A percentile compares a stretch with the other conserved stretches of the same genome.
phyloP scores from a whole-genome alignment of 192 early-diverging fungal genomes.

The Coemansia sp. region DNA sequence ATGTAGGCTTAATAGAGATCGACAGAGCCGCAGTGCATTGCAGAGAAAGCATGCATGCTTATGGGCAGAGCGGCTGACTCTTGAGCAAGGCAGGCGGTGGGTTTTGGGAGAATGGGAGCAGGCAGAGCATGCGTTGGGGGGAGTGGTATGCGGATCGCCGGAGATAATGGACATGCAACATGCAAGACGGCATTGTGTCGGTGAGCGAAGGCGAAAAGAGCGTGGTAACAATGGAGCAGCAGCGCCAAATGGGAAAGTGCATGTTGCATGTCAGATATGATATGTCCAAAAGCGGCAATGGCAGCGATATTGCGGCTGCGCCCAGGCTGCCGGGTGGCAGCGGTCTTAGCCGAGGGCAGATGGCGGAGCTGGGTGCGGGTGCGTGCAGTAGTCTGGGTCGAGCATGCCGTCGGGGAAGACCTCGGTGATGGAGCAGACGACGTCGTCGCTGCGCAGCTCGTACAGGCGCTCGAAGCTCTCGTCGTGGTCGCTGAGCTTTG shows the following conservation, averaged over 20 bases:
- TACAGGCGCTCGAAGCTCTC: conserved; percentile 44
- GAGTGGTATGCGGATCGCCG: too few relatives aligned
- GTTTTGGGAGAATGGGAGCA: too few relatives aligned
- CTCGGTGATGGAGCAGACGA: conserved; percentile 43
- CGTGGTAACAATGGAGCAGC: background rate
- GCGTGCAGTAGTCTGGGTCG: conserved; percentile 33
- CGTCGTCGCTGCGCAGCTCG: conserved; percentile 43
- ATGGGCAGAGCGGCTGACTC: too few relatives aligned
- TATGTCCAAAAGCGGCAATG: conserved; percentile 4
- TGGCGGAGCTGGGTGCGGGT: background rate
- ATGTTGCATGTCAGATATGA: background rate
- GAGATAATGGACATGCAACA: too few relatives aligned
- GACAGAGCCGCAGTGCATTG: too few relatives aligned
- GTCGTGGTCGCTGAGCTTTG: conserved; percentile 45
- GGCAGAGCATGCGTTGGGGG: too few relatives aligned
- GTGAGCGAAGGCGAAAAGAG: background rate
- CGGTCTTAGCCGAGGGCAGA: background rate
- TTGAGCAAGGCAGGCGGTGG: too few relatives aligned
- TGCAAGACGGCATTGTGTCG: too few relatives aligned
- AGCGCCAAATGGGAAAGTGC: background rate
- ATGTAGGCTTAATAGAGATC: too few relatives aligned
- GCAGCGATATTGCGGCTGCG: background rate
- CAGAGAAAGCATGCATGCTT: too few relatives aligned
- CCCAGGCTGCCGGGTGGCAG: background rate
- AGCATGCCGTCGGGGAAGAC: conserved; percentile 50